Evolutionary conservation across 2,329 filamentous ascomycete species (phyloP).

Genomic region (Paramyrothecium sp.): DNA sequence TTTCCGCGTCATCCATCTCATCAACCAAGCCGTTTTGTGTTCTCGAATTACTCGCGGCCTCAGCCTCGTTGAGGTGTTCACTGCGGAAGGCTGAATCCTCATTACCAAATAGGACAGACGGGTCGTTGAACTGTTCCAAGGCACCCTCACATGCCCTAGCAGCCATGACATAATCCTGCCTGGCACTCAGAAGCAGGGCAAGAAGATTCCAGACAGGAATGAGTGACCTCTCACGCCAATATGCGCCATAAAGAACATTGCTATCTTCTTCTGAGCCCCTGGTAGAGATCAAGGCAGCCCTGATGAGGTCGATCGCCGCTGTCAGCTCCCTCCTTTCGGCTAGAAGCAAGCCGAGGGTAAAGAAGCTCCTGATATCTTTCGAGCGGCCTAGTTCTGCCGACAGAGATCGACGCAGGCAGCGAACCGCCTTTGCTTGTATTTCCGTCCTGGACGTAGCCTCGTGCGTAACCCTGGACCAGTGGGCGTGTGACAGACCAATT

Average conservation of each 20-base stretch:
- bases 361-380: constrained; percentile 73
- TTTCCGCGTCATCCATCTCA: constrained; percentile 80
- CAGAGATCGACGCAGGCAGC: constrained; percentile 71
- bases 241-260: constrained; percentile 43
- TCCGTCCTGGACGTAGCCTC: constrained; percentile 69
- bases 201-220: constrained; percentile 92
- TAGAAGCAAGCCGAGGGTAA: constrained; percentile 78
- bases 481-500: constrained; percentile 80
- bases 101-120: constrained; percentile 66
- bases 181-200: constrained; percentile 79
- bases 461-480: constrained; percentile 82
- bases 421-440: constrained; percentile 75
- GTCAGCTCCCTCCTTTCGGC: constrained; percentile 82
- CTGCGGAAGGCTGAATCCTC: constrained; percentile 57
- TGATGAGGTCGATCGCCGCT: constrained; percentile 78
- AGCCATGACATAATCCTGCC: constrained; percentile 81
- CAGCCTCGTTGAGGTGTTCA: constrained; percentile 63
- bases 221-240: constrained; percentile 62
- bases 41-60: constrained; percentile 22
- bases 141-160: constrained; percentile 83
- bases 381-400: constrained; percentile 63
- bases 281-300: constrained; percentile 67
- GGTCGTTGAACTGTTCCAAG: constrained; percentile 83
- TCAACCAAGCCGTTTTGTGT: constrained; percentile 59
- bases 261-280: constrained; percentile 45